Evolutionary conservation across 345 rosid genomes (phyloP), one percentile per base, ranked within the genome.

Genomic region (Bruguiera sexangula): DNA sequence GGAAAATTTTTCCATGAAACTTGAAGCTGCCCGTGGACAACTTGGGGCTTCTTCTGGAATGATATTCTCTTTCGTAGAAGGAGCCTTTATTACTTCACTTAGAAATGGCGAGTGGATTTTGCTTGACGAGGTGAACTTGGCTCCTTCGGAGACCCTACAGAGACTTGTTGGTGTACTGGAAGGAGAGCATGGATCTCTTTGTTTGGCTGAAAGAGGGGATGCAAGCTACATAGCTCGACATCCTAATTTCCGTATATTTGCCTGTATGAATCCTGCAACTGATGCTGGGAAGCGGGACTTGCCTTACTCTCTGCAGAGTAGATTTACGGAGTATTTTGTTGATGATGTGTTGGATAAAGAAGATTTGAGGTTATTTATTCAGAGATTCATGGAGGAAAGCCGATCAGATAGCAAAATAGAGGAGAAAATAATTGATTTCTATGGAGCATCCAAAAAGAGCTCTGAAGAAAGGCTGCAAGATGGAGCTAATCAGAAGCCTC

Each of bases 401-500:
- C 75, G 37, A 63, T 77, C 78, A 43, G 85, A 84, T 79, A 80
- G 76, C 70, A 85, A 82, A 54, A 70, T 83, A 62, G 88, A 87
- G 8, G 79, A 77, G 53, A 83, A 76, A 71, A 86, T 94, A 37
- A 85, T 86, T 69, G 72, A 73, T 54, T 92, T 94, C 77, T 94
- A 94, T 75, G 86, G 85, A 83, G 81, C 81, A 65, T 96, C 96
- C 60, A 91, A 86, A 81, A 84, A 75, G 78, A 84, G 80, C 56
- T 88, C 96, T 32, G 93, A 86, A 65, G 97, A 94, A 82, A 81
- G 85, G 85, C 83, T 94, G 74, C 97, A 91, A 82, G 98, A 94
- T 86, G 98, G 98, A 62, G 98, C 97, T 60, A 94, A 91, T 84
- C 98, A 94, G 85, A 94, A 89, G 75, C 96, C 97, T 68, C 96